Evolutionary conservation across 805 yeast genomes (phyloP).

Genomic region (Candida patagonica): DNA sequence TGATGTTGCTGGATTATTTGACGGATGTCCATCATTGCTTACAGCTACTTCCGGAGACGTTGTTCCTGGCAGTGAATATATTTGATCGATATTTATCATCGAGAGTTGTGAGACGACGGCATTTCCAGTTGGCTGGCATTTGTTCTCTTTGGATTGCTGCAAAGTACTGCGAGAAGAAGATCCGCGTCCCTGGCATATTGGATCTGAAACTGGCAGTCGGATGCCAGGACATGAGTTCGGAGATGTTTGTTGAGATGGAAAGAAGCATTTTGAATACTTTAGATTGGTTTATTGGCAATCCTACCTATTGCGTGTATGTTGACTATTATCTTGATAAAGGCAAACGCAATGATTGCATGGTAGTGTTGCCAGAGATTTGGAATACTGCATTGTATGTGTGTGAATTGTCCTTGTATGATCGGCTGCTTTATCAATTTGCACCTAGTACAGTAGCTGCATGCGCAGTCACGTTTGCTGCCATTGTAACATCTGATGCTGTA

Average conservation of each 20-base stretch:
- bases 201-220: conserved; percentile 69
- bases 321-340: conserved; percentile 14
- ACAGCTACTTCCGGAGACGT: conserved; percentile 58
- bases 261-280: conserved; percentile 61
- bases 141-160: conserved; percentile 92
- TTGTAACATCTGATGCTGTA: too few relatives aligned
- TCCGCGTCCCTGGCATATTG: conserved; percentile 61
- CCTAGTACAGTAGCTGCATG: conserved; percentile 28
- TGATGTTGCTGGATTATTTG: conserved; percentile 67
- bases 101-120: conserved; percentile 75
- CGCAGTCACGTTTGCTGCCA: conserved; percentile 30
- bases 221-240: conserved; percentile 52
- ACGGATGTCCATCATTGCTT: conserved; percentile 53
- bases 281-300: conserved; percentile 63
- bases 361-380: not conserved
- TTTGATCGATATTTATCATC: conserved; percentile 89
- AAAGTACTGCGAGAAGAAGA: conserved; percentile 68
- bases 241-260: conserved; percentile 68
- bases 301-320: conserved; percentile 42
- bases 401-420: conserved; percentile 28
- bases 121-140: conserved; percentile 82
- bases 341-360: not conserved
- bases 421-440: conserved; percentile 21
- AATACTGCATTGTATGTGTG: conserved; percentile 29
- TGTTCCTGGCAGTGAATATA: conserved; percentile 58